phyloP scores from a whole-genome alignment of 371 early-diverging fungal species.

The Rhizopus delemar region DNA sequence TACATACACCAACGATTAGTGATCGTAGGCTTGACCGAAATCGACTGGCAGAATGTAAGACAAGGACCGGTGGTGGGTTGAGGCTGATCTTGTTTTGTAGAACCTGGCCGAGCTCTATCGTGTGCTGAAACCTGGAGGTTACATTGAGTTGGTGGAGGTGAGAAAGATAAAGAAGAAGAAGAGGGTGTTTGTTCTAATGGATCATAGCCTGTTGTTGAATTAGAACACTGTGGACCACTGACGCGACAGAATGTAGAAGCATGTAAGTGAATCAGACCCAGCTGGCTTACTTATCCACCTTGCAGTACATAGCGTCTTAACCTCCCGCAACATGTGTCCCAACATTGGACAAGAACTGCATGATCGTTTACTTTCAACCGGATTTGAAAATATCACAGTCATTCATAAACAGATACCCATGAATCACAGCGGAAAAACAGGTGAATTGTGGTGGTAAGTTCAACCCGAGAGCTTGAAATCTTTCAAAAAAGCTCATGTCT shows the following conservation, averaged over 20 bases:
- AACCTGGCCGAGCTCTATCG: conserved; percentile 29
- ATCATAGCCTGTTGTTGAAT: conserved; percentile 11
- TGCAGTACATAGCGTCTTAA: conserved; percentile 7
- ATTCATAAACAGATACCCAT: conserved; percentile 17
- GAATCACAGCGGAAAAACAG: conserved; percentile 25
- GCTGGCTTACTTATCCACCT: neutral
- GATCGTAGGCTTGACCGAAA: conserved; percentile 29
- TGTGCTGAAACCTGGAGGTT: conserved; percentile 47
- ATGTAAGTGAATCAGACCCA: neutral
- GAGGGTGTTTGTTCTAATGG: neutral
- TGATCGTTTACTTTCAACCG: conserved; percentile 12
- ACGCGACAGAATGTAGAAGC: conserved; percentile 3
- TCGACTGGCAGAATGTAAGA: conserved; percentile 36
- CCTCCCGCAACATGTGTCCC: conserved; percentile 8
- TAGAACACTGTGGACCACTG: conserved; percentile 9
- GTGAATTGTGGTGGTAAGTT: conserved; percentile 25
- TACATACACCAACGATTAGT: conserved; percentile 56
- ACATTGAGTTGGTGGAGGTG: conserved; percentile 42
- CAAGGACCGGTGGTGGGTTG: neutral
- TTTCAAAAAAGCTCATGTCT: neutral
- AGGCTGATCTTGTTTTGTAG: conserved; percentile 5
- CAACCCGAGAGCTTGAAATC: conserved; percentile 2
- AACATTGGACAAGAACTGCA: conserved; percentile 14
- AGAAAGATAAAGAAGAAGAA: conserved; percentile 3
- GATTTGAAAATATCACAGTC: conserved; percentile 10